Conservation (phyloP, 164 flowering plant species). For the Euptelea pleiosperma region DNA sequence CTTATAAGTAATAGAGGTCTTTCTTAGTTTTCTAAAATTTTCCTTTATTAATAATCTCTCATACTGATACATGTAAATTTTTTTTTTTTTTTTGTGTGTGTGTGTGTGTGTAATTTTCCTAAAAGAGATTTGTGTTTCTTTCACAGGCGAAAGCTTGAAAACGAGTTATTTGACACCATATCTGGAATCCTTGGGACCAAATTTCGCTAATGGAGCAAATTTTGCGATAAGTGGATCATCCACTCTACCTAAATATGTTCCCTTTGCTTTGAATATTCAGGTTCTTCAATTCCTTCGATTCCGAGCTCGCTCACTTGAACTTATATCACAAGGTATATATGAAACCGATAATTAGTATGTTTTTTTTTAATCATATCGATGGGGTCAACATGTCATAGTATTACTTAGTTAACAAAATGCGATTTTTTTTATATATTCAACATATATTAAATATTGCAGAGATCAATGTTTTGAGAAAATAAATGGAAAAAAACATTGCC, state of each 20-base stretch:
- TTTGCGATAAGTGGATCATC: slow-evolving; percentile 57
- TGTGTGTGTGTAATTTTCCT: neutral
- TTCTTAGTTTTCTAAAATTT: no score
- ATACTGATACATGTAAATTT: neutral
- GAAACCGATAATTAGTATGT: no score
- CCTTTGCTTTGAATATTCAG: slow-evolving; percentile 44
- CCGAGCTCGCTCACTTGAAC: slow-evolving; percentile 36
- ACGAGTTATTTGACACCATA: slow-evolving; percentile 32
- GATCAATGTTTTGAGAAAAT: no score
- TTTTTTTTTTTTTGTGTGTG: neutral
- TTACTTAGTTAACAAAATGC: no score
- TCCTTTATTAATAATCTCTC: no score
- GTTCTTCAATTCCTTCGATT: slow-evolving; percentile 48
- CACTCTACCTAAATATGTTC: slow-evolving; percentile 33
- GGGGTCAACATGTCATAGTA: no score
- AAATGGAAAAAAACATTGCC: no score
- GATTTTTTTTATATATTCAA: no score
- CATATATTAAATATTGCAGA: no score
- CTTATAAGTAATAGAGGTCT: no score
- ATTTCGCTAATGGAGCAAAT: slow-evolving; percentile 57
- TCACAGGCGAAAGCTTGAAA: slow-evolving; percentile 30
- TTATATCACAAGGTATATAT: slow-evolving; percentile 28
- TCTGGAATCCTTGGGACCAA: slow-evolving; percentile 45
- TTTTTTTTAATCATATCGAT: no score
- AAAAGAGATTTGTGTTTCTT: neutral